phyloP scores from a whole-genome alignment of 1,284 basidiomycete species.

The Microstroma glucosiphilum region DNA sequence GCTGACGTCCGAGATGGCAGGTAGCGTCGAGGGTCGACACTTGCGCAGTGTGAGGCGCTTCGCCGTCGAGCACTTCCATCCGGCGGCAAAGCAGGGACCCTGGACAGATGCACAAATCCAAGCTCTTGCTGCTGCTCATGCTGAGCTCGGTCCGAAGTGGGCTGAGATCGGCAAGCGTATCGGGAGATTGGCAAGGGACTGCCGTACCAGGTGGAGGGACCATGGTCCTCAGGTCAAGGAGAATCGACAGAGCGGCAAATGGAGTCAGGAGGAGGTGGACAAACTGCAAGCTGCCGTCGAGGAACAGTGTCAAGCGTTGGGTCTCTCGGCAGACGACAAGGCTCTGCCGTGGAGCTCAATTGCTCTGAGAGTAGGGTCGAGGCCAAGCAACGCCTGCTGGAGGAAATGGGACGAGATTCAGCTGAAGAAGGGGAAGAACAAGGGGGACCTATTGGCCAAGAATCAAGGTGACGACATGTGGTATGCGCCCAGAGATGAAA shows the following conservation, averaged over 20 bases:
- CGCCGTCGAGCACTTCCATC: slow-evolving; percentile 7
- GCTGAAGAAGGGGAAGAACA: not conserved
- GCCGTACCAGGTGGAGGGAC: not conserved
- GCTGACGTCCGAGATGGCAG: slow-evolving; percentile 1
- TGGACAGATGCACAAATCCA: slow-evolving; percentile 4
- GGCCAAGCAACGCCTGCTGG: not conserved
- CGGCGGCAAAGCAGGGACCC: not conserved
- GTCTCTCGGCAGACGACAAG: not conserved
- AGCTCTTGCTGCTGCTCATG: slow-evolving; percentile 2
- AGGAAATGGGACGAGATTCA: not conserved
- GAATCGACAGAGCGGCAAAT: not conserved
- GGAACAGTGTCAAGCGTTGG: not conserved
- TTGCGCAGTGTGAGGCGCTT: slow-evolving; percentile 5
- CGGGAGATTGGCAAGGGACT: not conserved
- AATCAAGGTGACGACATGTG: not conserved
- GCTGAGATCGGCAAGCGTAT: not conserved
- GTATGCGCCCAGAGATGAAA: not conserved
- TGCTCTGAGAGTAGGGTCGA: not conserved
- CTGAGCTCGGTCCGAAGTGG: not conserved
- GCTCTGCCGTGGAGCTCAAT: not conserved
- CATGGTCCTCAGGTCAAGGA: not conserved
- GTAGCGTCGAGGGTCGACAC: slow-evolving; percentile 5
- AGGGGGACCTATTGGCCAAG: not conserved
- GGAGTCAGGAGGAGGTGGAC: not conserved
- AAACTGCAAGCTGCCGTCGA: slow-evolving; percentile 3